phyloP scores from a whole-genome alignment of 2,329 filamentous ascomycete species.

The Claviceps fusiformis region DNA sequence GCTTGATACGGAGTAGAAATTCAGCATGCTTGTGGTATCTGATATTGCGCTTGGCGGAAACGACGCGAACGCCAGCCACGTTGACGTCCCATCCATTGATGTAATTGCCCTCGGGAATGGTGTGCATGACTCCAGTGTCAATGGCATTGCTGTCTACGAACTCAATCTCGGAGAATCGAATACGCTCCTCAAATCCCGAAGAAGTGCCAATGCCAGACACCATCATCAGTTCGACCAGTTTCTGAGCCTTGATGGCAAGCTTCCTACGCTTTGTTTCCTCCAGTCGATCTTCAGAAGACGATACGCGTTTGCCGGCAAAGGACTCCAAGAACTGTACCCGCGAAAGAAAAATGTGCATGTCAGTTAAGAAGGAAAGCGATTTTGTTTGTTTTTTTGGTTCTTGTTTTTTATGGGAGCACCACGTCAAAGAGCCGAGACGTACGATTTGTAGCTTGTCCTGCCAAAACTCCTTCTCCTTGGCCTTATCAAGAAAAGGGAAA shows the following conservation, averaged over 20 bases:
- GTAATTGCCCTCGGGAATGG: constrained; percentile 77
- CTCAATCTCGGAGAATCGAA: constrained; percentile 92
- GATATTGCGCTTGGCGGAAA: constrained; percentile 70
- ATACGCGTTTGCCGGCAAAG: constrained; percentile 94
- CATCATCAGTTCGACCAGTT: constrained; percentile 98
- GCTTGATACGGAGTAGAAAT: constrained; percentile 78
- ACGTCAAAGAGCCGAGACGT: constrained; percentile 23
- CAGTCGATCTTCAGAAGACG: constrained; percentile 85
- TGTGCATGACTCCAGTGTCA: constrained; percentile 75
- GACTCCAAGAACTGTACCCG: constrained; percentile 72
- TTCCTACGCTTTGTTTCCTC: constrained; percentile 95
- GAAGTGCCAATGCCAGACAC: constrained; percentile 92
- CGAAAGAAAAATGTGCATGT: not conserved
- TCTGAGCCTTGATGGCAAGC: constrained; percentile 82
- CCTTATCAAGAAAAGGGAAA: constrained; percentile 94
- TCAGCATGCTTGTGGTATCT: constrained; percentile 87
- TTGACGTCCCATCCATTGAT: constrained; percentile 98
- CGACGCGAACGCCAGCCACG: constrained; percentile 74
- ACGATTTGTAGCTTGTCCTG: constrained; percentile 94
- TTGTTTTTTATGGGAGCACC: no score
- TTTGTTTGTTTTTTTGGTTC: not conserved
- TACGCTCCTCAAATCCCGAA: constrained; percentile 93
- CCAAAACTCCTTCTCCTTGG: constrained; percentile 98
- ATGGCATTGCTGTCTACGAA: constrained; percentile 89
- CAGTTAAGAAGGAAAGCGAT: not conserved